Evolutionary conservation across 345 rosid genomes (phyloP), one percentile per base, ranked within the genome.

Genomic region (Lepidium aucheri): DNA sequence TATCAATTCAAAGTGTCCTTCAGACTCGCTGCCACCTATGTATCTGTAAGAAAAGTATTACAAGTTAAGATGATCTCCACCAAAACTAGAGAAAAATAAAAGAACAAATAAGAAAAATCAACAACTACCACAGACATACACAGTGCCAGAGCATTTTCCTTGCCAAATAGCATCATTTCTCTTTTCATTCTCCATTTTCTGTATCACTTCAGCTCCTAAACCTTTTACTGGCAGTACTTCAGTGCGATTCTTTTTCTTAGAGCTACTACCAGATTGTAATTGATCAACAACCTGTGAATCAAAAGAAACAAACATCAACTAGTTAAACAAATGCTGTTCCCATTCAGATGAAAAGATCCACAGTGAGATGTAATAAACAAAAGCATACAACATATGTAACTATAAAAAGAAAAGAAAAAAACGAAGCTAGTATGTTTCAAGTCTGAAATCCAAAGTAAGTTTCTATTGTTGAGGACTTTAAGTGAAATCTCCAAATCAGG

Each of bases 101-200:
- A 61, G 33, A 9, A 54, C 9, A 3, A 12, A 11, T 9, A 16
- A 11, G 13, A 10, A 17, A 33, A 57, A 16, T 30, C 50, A 65
- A 52, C 10, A 34, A 36, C 8, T 35, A 52, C 53, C 76, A 77
- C 32, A 78, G 60, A 94, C 99, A 72, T 90, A 90, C 99, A 94
- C 95, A 82, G 97, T 85, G 85, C 97, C 97, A 50, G 99, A 94
- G 71, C 99, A 94, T 85, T 86, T 94, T 59, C 97, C 99, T 79
- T 85, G 86, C 99, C 99, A 94, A 71, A 6, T 68, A 53, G 51
- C 88, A 78, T 94, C 96, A 35, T 82, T 94, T 42, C 60, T 71
- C 67, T 94, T 94, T 45, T 83, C 87, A 70, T 63, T 88, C 58
- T 81, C 85, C 99, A 94, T 72, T 78, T 77, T 78, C 67, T 81